Conservation (phyloP, 345 rosid genomes). For the Chamaenerion angustifolium region DNA sequence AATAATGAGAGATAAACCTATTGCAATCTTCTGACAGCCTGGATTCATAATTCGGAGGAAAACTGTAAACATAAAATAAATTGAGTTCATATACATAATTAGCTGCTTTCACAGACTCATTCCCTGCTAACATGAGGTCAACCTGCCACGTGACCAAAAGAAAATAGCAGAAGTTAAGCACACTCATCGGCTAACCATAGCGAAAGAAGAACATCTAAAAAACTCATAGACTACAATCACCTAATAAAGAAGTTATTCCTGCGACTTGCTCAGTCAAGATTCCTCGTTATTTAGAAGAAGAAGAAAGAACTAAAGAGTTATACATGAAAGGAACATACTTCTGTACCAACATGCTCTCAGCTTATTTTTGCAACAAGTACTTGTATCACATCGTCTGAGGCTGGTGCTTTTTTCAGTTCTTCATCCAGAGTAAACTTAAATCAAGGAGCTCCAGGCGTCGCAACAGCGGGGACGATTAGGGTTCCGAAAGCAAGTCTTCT, state of each 20-base stretch:
- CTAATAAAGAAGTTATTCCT: no score
- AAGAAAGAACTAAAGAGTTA: background rate
- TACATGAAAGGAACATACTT: slow-evolving; percentile 38
- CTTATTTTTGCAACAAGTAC: slow-evolving; percentile 83
- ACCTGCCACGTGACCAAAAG: slow-evolving; percentile 27
- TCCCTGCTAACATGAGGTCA: slow-evolving; percentile 78
- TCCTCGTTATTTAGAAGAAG: slow-evolving; percentile 2
- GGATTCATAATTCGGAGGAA: slow-evolving; percentile 45
- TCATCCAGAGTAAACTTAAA: slow-evolving; percentile 62
- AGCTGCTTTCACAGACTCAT: slow-evolving; percentile 65
- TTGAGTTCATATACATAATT: slow-evolving; percentile 39
- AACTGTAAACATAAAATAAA: slow-evolving; percentile 48
- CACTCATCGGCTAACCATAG: no score
- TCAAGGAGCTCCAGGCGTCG: no score
- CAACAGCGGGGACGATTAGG: no score
- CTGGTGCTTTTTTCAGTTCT: slow-evolving; percentile 63
- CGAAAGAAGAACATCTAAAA: no score
- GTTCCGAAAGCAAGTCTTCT: no score
- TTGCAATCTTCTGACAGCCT: slow-evolving; percentile 37
- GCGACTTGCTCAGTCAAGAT: background rate
- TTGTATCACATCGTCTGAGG: slow-evolving; percentile 56
- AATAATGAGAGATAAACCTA: slow-evolving; percentile 23
- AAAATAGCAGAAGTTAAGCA: slow-evolving; percentile 1
- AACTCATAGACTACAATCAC: no score
- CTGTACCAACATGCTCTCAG: slow-evolving; percentile 84